These are phyloP conservation scores for Ceratocystis ficicola DNA, from an alignment of 2,329 filamentous ascomycete species.

Conservation along the genomic window DNA sequence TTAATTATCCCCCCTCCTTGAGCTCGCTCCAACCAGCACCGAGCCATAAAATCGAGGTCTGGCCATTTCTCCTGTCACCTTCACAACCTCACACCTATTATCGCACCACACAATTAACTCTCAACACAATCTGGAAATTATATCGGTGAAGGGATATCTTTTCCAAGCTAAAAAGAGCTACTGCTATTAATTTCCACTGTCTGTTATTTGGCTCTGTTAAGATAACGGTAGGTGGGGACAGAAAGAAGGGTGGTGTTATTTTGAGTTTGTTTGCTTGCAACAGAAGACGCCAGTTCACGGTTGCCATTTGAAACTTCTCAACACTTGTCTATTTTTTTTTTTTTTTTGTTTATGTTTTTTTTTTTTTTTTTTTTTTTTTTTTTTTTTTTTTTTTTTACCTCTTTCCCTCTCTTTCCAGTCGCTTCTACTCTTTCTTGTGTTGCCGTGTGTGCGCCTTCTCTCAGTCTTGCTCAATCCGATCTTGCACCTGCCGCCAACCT, in stretches of 20 bases:
- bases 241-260: background rate
- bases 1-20: background rate
- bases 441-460: background rate
- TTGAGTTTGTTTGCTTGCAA: background rate
- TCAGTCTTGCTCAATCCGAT: background rate
- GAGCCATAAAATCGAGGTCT: background rate
- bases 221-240: background rate
- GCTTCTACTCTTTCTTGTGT: background rate
- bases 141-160: background rate
- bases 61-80: constrained; percentile 6
- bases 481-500: background rate
- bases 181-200: background rate
- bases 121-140: background rate
- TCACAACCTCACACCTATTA: background rate
- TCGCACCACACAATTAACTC: background rate
- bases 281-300: background rate
- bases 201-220: no score
- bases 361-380: background rate
- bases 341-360: background rate
- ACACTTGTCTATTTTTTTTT: background rate
- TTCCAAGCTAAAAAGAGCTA: background rate
- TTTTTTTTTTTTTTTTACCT: background rate
- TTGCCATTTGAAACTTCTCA: background rate
- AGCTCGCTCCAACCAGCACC: background rate
- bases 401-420: background rate